Evolutionary conservation across 345 rosid genomes (phyloP).

Genomic region (Gossypium australe): DNA sequence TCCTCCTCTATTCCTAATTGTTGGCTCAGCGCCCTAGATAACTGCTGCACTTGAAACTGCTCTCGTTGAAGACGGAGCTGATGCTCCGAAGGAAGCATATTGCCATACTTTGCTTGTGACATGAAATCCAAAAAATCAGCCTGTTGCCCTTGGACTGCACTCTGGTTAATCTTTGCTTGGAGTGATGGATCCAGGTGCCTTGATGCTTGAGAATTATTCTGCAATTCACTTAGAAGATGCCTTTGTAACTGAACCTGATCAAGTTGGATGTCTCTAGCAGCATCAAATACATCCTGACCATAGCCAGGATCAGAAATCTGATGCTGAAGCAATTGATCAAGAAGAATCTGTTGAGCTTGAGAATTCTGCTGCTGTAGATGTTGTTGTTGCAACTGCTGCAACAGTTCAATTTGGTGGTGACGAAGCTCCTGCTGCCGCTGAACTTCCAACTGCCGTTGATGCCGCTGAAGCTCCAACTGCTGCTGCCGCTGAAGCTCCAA

Average conservation of each 20-base stretch:
- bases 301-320: slow-evolving; percentile 32
- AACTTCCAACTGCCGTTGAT: slow-evolving; percentile 23
- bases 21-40: slow-evolving; percentile 29
- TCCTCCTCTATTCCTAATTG: slow-evolving; percentile 30
- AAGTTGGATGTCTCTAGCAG: slow-evolving; percentile 21
- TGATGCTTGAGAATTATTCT: slow-evolving; percentile 21
- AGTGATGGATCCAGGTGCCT: slow-evolving; percentile 27
- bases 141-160: slow-evolving; percentile 22
- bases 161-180: slow-evolving; percentile 29
- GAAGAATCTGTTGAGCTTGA: slow-evolving; percentile 28
- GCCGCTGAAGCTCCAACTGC: slow-evolving; percentile 22
- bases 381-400: slow-evolving; percentile 11
- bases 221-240: slow-evolving; percentile 28
- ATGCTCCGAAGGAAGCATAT: slow-evolving; percentile 25
- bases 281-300: slow-evolving; percentile 21
- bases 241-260: slow-evolving; percentile 29
- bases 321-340: slow-evolving; percentile 30
- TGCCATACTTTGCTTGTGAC: slow-evolving; percentile 27
- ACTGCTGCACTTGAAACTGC: slow-evolving; percentile 31
- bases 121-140: slow-evolving; percentile 26
- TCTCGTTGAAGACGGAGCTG: slow-evolving; percentile 32
- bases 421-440: slow-evolving; percentile 19
- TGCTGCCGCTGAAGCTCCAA: slow-evolving; percentile 4
- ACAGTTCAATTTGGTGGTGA: not conserved
- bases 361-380: slow-evolving; percentile 27